Evolutionary conservation across 768 basidiomycete genomes (phyloP).

Genomic region (Naganishia vaughanmartiniae): DNA sequence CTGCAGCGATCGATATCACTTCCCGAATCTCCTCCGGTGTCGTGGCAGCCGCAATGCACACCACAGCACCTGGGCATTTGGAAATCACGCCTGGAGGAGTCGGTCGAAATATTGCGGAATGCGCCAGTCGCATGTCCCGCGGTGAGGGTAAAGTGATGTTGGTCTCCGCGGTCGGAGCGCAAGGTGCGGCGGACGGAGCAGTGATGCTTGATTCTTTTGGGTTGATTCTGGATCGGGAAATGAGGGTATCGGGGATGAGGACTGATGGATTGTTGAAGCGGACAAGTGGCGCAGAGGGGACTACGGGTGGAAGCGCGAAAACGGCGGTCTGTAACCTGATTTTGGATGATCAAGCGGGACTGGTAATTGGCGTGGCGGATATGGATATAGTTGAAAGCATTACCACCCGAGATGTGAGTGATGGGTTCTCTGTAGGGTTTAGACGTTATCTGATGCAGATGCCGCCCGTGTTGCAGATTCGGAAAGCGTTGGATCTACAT

Average conservation of each 20-base stretch:
- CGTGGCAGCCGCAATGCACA: constrained; percentile 55
- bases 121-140: constrained; percentile 58
- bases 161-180: constrained; percentile 66
- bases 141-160: constrained; percentile 56
- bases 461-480: constrained; percentile 54
- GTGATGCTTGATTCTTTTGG: constrained; percentile 65
- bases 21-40: constrained; percentile 53
- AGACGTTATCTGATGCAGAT: constrained; percentile 1
- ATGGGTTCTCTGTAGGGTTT: background rate
- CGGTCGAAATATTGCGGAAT: constrained; percentile 91
- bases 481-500: constrained; percentile 57
- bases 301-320: constrained; percentile 43
- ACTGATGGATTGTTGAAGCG: constrained; percentile 68
- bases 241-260: constrained; percentile 67
- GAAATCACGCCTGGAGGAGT: constrained; percentile 79
- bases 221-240: constrained; percentile 62
- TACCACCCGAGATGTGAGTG: constrained; percentile 56
- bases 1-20: constrained; percentile 85
- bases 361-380: constrained; percentile 85
- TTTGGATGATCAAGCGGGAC: constrained; percentile 66
- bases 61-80: constrained; percentile 78
- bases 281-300: constrained; percentile 15
- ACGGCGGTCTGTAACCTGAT: constrained; percentile 87
- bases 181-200: background rate
- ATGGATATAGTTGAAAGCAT: constrained; percentile 66